Percentiles rank a stretch among this genome's conserved stretches.
These are phyloP conservation scores for Aphanocladium album DNA, from an alignment of 2,329 filamentous ascomycete species.

Conservation along the genomic window DNA sequence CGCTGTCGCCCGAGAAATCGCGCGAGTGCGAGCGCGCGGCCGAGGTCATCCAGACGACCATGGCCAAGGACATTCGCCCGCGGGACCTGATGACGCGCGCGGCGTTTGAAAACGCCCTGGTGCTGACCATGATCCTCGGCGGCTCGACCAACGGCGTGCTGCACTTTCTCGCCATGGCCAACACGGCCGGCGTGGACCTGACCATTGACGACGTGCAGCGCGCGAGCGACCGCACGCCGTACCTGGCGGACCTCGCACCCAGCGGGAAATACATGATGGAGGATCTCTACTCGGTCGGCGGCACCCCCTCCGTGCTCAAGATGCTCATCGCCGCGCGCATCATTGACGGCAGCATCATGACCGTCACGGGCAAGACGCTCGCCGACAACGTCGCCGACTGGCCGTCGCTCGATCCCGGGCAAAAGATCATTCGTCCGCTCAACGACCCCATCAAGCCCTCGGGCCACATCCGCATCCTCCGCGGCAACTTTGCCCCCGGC, in stretches of 20 bases:
- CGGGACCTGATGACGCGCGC: conserved; percentile 73
- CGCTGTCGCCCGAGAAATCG: conserved; percentile 74
- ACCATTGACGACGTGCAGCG: conserved; percentile 79
- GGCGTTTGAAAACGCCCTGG: conserved; percentile 82
- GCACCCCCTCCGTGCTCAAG: conserved; percentile 81
- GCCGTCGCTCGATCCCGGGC: conserved; percentile 71
- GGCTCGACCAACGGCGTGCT: conserved; percentile 86
- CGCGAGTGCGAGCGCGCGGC: conserved; percentile 81
- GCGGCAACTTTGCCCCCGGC: conserved; percentile 75
- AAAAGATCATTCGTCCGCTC: conserved; percentile 75
- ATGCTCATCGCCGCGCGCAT: conserved; percentile 71
- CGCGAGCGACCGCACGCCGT: conserved; percentile 76
- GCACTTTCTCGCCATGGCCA: conserved; percentile 86
- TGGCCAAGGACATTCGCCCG: conserved; percentile 78
- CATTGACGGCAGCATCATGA: conserved; percentile 72
- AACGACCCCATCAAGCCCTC: conserved; percentile 64
- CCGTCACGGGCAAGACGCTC: conserved; percentile 79
- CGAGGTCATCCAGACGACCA: conserved; percentile 69
- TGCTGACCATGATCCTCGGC: conserved; percentile 87
- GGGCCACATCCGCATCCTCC: conserved; percentile 77
- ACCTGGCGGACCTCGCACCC: conserved; percentile 80
- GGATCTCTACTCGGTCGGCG: conserved; percentile 80
- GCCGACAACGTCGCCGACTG: conserved; percentile 74
- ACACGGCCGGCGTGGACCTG: conserved; percentile 71
- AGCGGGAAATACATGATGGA: conserved; percentile 83